Evolutionary conservation across 2,329 filamentous ascomycete genomes (phyloP).

Genomic region (Lojkania enalia): DNA sequence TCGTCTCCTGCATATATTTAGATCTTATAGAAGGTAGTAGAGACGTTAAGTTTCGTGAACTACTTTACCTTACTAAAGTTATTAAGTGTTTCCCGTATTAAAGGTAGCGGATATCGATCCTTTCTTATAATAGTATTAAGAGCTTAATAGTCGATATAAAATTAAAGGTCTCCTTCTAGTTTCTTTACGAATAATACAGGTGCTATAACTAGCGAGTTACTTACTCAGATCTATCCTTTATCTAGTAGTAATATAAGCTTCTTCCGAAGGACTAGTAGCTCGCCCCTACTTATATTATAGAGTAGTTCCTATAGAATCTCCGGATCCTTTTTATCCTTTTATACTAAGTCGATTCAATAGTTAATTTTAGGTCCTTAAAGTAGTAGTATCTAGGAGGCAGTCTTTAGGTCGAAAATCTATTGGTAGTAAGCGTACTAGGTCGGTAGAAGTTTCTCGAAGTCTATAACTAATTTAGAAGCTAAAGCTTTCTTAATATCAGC

Average conservation of each 20-base stretch:
- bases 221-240: conserved; percentile 11
- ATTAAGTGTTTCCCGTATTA: conserved; percentile 38
- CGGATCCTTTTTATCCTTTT: conserved; percentile 2
- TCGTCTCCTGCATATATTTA: conserved; percentile 5
- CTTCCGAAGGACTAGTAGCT: conserved; percentile 7
- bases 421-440: no score
- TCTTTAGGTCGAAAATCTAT: not conserved
- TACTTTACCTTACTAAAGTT: conserved; percentile 22
- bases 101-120: conserved; percentile 35
- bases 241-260: not conserved
- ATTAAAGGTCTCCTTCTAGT: conserved; percentile 25
- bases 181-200: conserved; percentile 41
- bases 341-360: conserved; percentile 1
- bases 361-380: conserved; percentile 1
- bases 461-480: not conserved
- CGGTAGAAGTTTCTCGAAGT: no score
- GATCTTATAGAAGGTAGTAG: conserved; percentile 10
- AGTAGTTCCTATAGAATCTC: conserved; percentile 4
- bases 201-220: conserved; percentile 4
- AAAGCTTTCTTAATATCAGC: conserved; percentile 3
- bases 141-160: conserved; percentile 43
- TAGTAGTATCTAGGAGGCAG: conserved; percentile 1
- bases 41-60: conserved; percentile 36
- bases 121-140: conserved; percentile 44
- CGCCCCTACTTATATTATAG: conserved; percentile 10